These are phyloP conservation scores for Rachicladosporium sp. DNA, from an alignment of 2,329 filamentous ascomycete species.

Conservation along the genomic window DNA sequence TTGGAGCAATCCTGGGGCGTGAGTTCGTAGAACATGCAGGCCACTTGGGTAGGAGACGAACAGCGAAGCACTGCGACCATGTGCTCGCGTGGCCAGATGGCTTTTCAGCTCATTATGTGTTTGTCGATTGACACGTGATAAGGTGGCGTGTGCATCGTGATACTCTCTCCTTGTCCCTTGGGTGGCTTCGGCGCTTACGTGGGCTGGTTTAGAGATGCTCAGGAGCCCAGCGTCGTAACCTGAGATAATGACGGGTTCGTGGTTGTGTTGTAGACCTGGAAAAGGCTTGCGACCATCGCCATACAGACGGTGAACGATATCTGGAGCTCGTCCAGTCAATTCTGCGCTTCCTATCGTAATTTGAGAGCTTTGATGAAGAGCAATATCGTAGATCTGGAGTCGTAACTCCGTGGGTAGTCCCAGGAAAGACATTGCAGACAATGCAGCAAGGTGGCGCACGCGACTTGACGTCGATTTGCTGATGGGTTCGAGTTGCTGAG, in stretches of 20 bases:
- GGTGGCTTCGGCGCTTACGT: no score
- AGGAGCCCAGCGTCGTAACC: constrained; percentile 24
- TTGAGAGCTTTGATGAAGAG: constrained; percentile 23
- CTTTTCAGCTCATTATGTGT: constrained; percentile 25
- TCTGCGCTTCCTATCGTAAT: constrained; percentile 29
- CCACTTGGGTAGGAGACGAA: constrained; percentile 30
- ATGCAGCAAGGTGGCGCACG: neutral
- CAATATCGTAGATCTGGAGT: constrained; percentile 30
- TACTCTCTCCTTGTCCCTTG: no score
- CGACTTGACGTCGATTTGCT: no score
- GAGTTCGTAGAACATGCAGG: constrained; percentile 26
- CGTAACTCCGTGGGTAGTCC: constrained; percentile 29
- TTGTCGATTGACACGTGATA: constrained; percentile 17
- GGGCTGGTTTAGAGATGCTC: constrained; percentile 17
- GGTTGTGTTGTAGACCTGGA: constrained; percentile 26
- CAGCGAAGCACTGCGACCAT: constrained; percentile 24
- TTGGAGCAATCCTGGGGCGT: constrained; percentile 28
- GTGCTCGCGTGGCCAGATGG: constrained; percentile 20
- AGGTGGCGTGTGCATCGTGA: no score
- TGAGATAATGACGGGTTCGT: constrained; percentile 24
- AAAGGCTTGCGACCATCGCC: constrained; percentile 14
- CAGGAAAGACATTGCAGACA: constrained; percentile 10
- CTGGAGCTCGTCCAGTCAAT: constrained; percentile 17
- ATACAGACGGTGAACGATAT: constrained; percentile 20
- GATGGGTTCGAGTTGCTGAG: no score